Conservation (phyloP, 768 basidiomycete species). For the Scleroderma citrinum region DNA sequence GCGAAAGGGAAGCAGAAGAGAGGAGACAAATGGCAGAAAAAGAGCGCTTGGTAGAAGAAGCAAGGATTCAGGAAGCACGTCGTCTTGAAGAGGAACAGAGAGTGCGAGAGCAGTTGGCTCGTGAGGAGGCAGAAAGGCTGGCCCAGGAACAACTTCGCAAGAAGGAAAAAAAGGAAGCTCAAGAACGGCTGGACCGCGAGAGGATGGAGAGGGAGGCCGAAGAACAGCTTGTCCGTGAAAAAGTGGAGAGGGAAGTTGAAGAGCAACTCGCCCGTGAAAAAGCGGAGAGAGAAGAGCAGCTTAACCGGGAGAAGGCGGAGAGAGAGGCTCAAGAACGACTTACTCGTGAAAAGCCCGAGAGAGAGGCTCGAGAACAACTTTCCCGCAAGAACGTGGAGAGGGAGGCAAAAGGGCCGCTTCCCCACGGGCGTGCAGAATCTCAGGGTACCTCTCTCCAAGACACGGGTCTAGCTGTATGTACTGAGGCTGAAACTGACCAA, state of each 20-base stretch:
- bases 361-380: not conserved
- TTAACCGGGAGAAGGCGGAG: slow-evolving; percentile 9
- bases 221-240: slow-evolving; percentile 20
- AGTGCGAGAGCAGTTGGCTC: slow-evolving; percentile 25
- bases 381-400: slow-evolving; percentile 10
- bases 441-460: not conserved
- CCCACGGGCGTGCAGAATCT: not conserved
- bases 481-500: not conserved
- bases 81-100: slow-evolving; percentile 21
- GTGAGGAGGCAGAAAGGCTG: slow-evolving; percentile 26
- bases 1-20: slow-evolving; percentile 23
- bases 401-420: not conserved
- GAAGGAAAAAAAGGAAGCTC: slow-evolving; percentile 6
- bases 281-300: not conserved
- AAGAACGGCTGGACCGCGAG: not conserved
- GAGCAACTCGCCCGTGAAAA: not conserved
- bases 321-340: slow-evolving; percentile 1
- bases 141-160: slow-evolving; percentile 7
- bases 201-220: slow-evolving; percentile 24
- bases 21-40: slow-evolving; percentile 13
- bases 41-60: slow-evolving; percentile 30
- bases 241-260: slow-evolving; percentile 18
- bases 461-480: not conserved
- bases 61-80: slow-evolving; percentile 30
- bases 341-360: not conserved